Percentiles rank a stretch among this genome's conserved stretches.
These are phyloP conservation scores for Trichoderma arundinaceum DNA, from an alignment of 2,329 filamentous ascomycete genomes.

Conservation along the genomic window DNA sequence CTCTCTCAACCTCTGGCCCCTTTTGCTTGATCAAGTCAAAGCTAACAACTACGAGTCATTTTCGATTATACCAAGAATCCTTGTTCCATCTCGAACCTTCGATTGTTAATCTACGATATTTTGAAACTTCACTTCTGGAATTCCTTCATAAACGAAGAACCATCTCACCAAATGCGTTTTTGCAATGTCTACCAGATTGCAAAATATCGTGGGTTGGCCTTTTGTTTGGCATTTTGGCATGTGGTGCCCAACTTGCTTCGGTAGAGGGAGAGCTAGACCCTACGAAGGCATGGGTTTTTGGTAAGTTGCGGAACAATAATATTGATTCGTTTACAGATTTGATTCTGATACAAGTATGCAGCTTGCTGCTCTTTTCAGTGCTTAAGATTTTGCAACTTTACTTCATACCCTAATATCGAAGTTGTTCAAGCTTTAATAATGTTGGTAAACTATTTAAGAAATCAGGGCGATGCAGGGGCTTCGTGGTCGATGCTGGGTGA, in stretches of 20 bases:
- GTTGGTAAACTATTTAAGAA: slow-evolving; percentile 21
- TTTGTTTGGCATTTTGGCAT: slow-evolving; percentile 8
- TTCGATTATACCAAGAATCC: slow-evolving; percentile 19
- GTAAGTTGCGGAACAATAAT: neutral
- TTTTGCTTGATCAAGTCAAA: neutral
- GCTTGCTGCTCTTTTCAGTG: slow-evolving; percentile 24
- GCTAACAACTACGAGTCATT: slow-evolving; percentile 12
- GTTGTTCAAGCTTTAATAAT: slow-evolving; percentile 20
- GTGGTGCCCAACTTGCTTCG: slow-evolving; percentile 18
- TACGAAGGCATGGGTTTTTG: slow-evolving; percentile 23
- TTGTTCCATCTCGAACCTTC: slow-evolving; percentile 22
- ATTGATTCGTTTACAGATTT: neutral
- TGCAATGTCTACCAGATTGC: neutral
- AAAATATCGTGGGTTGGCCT: slow-evolving; percentile 10
- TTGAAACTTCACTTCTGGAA: slow-evolving; percentile 9
- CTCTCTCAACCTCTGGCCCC: neutral
- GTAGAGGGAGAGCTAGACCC: slow-evolving; percentile 7
- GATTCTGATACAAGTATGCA: slow-evolving; percentile 1
- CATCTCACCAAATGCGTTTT: neutral
- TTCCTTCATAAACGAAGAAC: slow-evolving; percentile 1
- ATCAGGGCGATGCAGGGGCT: slow-evolving; percentile 22
- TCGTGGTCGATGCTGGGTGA: slow-evolving; percentile 26
- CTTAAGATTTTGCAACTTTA: slow-evolving; percentile 24
- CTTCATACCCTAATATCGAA: slow-evolving; percentile 19
- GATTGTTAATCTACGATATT: slow-evolving; percentile 8